These are phyloP conservation scores for Amaranthus cruentus DNA, from an alignment of 148 eudicot species.

Conservation along the genomic window DNA sequence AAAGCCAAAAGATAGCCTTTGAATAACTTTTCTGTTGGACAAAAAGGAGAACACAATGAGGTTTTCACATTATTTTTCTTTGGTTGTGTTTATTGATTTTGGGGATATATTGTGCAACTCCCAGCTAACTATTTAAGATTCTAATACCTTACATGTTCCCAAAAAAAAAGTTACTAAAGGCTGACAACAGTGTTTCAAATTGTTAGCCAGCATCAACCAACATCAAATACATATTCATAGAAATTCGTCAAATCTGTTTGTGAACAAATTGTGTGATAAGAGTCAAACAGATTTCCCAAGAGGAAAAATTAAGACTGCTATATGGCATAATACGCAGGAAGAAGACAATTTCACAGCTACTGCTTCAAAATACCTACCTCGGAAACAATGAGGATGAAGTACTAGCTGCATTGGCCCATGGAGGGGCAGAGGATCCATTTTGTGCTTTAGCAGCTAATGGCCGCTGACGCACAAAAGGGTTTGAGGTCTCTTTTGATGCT, in stretches of 20 bases:
- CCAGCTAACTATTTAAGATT: too few species aligned
- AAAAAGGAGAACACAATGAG: too few species aligned
- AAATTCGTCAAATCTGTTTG: neutral
- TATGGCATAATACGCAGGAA: neutral
- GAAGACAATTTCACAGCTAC: neutral
- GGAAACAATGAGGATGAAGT: conserved; percentile 59
- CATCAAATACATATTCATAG: neutral
- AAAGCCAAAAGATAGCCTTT: neutral
- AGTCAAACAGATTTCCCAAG: neutral
- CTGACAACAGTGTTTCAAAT: neutral
- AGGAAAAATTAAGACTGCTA: neutral
- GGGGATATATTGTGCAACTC: too few species aligned
- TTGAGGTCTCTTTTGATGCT: conserved; percentile 48
- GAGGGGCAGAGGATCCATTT: conserved; percentile 41
- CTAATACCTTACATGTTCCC: too few species aligned
- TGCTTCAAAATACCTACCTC: conserved; percentile 31
- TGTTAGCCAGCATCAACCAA: neutral
- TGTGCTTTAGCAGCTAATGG: conserved; percentile 54
- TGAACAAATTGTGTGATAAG: neutral
- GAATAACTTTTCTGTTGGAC: too few species aligned
- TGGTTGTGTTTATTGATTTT: too few species aligned
- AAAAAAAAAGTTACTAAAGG: neutral
- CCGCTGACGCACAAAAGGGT: conserved; percentile 76
- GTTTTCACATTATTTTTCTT: too few species aligned
- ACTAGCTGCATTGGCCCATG: conserved; percentile 62